phyloP scores from a whole-genome alignment of 2,329 filamentous ascomycete species.

The Xylaria sp. region DNA sequence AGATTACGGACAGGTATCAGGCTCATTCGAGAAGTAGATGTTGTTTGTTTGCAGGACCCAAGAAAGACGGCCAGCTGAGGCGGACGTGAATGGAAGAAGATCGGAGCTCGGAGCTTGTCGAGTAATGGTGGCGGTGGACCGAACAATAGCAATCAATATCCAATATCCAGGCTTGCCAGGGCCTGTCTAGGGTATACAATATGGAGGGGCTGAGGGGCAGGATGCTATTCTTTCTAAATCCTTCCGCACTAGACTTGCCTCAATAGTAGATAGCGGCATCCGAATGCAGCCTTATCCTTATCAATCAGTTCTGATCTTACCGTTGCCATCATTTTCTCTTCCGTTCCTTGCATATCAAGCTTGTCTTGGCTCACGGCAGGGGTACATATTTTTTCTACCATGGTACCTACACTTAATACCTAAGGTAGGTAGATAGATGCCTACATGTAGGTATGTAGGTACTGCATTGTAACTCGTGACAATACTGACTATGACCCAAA shows the following conservation, averaged over 20 bases:
- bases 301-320: constrained; percentile 20
- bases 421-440: neutral
- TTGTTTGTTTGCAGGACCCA: neutral
- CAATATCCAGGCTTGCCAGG: no score
- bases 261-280: neutral
- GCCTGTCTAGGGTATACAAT: neutral
- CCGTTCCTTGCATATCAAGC: constrained; percentile 29
- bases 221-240: no score
- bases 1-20: neutral
- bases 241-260: neutral
- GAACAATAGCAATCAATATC: constrained; percentile 13
- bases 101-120: constrained; percentile 42
- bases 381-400: neutral
- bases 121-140: neutral
- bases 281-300: constrained; percentile 35
- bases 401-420: neutral
- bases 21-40: neutral
- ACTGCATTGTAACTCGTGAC: no score
- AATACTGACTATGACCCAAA: no score
- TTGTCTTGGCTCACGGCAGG: constrained; percentile 16
- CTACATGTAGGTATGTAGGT: no score
- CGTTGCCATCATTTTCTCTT: constrained; percentile 19
- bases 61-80: neutral
- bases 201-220: constrained; percentile 33
- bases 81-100: constrained; percentile 33